Conservation (phyloP, 192 early-diverging fungal genomes). For the Coemansia erecta region DNA sequence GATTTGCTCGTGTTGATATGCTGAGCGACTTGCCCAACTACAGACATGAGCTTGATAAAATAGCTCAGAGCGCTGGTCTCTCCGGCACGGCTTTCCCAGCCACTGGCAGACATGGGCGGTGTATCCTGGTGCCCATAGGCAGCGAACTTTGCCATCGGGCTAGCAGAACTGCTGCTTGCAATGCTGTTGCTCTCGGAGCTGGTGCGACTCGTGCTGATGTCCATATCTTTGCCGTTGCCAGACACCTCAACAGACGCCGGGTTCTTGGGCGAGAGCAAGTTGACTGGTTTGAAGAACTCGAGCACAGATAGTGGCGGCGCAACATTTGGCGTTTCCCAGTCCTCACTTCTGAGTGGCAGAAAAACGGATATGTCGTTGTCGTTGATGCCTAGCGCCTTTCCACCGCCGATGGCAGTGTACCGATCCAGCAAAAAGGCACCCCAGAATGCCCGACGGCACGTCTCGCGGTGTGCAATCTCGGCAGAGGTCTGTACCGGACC, state of each 20-base stretch:
- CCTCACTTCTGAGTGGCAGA: slow-evolving; percentile 40
- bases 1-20: slow-evolving; percentile 35
- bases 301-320: slow-evolving; percentile 39
- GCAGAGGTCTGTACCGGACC: slow-evolving; percentile 34
- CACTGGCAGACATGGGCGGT: slow-evolving; percentile 18
- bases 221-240: not conserved
- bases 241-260: not conserved
- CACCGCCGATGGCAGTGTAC: slow-evolving; percentile 51
- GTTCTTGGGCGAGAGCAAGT: slow-evolving; percentile 3
- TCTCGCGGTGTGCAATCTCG: slow-evolving; percentile 42
- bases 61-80: slow-evolving; percentile 35
- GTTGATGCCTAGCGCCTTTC: slow-evolving; percentile 53
- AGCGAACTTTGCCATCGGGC: slow-evolving; percentile 16
- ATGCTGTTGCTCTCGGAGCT: slow-evolving; percentile 3
- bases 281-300: slow-evolving; percentile 45
- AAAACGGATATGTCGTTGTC: slow-evolving; percentile 48
- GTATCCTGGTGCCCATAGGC: slow-evolving; percentile 9
- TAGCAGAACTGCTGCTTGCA: slow-evolving; percentile 8
- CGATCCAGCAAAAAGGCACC: slow-evolving; percentile 46
- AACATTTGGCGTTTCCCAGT: slow-evolving; percentile 24
- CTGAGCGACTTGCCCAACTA: slow-evolving; percentile 50
- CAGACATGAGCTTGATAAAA: slow-evolving; percentile 53
- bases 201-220: not conserved
- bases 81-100: slow-evolving; percentile 24
- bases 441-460: slow-evolving; percentile 53